These are phyloP conservation scores for Microsporum ferrugineum DNA, from an alignment of 2,329 filamentous ascomycete species.

Conservation along the genomic window DNA sequence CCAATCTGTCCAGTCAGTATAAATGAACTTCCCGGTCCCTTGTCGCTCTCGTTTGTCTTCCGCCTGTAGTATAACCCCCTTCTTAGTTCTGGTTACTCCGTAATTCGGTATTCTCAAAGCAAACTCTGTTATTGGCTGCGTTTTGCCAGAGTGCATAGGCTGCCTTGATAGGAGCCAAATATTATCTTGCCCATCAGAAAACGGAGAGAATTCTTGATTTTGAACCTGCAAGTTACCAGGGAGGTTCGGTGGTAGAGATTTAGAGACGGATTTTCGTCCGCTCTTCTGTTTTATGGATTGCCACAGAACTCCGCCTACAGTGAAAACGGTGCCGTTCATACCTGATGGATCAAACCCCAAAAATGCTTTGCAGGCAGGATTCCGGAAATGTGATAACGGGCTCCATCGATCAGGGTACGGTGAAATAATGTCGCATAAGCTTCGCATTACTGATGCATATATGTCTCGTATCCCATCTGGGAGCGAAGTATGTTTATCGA, in stretches of 20 bases:
- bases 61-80: background rate
- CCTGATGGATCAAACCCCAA: background rate
- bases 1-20: constrained; percentile 25
- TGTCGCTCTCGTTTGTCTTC: background rate
- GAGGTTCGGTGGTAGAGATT: background rate
- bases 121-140: constrained; percentile 15
- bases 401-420: constrained; percentile 1
- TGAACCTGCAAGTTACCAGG: background rate
- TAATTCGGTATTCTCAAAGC: constrained; percentile 15
- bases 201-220: background rate
- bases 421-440: constrained; percentile 2
- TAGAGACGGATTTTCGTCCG: background rate
- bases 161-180: constrained; percentile 31
- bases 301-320: constrained; percentile 40
- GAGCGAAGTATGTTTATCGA: constrained; percentile 18
- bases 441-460: background rate
- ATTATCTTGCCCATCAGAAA: constrained; percentile 18
- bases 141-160: constrained; percentile 23
- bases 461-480: constrained; percentile 22
- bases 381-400: background rate
- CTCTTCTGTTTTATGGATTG: constrained; percentile 22
- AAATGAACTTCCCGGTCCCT: background rate
- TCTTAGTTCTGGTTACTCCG: background rate
- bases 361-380: background rate
- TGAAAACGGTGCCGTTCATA: constrained; percentile 32